Base-by-base conservation (phyloP, 805 yeast species). In the Schwanniomyces pseudopolymorphus region DNA sequence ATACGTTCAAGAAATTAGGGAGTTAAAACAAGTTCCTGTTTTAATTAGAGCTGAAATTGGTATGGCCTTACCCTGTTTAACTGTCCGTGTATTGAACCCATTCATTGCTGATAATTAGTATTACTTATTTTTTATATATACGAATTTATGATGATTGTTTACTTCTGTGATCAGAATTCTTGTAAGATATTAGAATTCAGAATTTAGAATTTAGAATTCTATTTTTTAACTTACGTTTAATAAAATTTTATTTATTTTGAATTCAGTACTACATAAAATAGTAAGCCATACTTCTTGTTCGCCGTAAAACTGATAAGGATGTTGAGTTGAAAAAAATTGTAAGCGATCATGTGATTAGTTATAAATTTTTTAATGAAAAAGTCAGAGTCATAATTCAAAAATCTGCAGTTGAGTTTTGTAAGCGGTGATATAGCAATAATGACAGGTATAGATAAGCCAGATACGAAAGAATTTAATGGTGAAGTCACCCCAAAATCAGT, bases 31-130 rank as follows among this genome's bases (percentile, higher is more conserved):
- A 56, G 85, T 92, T 41, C 98, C 98, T 8, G 83, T 92, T 26
- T 72, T 92, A 50, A 74, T 94, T 52, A 77, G 97, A 58, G 89
- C 97, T 0, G 98, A 91, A 63, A 81, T 90, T 43, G 97, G 97
- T 42, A 89, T 89, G 91, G 92, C 97, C 2, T 74, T 92, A 44
- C 99, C 99, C 14, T 92, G 97, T 64, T 77, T 92, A 57, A 89
- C 97, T 3, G 96, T 94, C 13, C 80, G 96, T 57, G 87, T 92
- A 6, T 73, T 91, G 60, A 92, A 92, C 59, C 99, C 99, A 26
- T 92, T 91, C 63, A 70, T 69, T 10, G 51, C 56, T 37, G 39
- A 36, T 20, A 36, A 36, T 21, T 36, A 36, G 25, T 36, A 31
- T 31, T 26, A 26, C 13, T 26, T 14, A 26, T 26, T 26, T 14